Percentiles rank a stretch among this genome's conserved stretches.
Conservation (phyloP, 1,284 basidiomycete species). For the Sutorius eximius region DNA sequence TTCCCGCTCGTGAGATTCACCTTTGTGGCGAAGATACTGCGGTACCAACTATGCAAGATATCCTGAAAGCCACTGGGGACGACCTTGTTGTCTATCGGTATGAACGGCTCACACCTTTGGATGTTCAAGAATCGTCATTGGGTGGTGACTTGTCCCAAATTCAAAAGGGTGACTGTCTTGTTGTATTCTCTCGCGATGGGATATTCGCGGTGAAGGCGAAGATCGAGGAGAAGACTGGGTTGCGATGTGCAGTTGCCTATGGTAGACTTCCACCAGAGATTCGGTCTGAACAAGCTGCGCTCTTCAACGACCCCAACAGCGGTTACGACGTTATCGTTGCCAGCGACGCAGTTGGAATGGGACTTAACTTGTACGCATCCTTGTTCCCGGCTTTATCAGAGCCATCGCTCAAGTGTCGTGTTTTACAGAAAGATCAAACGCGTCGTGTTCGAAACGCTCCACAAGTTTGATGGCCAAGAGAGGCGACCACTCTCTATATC, state of each 20-base stretch:
- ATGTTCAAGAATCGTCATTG: constrained; percentile 63
- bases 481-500: constrained; percentile 65
- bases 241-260: constrained; percentile 77
- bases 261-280: too few species aligned
- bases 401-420: not conserved
- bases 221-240: too few species aligned
- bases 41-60: constrained; percentile 72
- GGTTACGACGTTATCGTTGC: too few species aligned
- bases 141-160: too few species aligned
- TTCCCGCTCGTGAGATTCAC: constrained; percentile 83
- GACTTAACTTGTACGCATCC: too few species aligned
- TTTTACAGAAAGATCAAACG: constrained; percentile 82
- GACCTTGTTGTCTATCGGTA: constrained; percentile 82
- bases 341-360: constrained; percentile 82
- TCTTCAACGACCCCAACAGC: too few species aligned
- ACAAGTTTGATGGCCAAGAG: constrained; percentile 69
- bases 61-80: constrained; percentile 81
- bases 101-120: constrained; percentile 83
- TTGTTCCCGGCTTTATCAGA: not conserved
- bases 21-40: constrained; percentile 94
- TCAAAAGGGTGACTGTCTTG: too few species aligned
- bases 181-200: too few species aligned
- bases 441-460: constrained; percentile 76
- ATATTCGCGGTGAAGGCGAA: too few species aligned
- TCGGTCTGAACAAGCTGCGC: too few species aligned